Evolutionary conservation across 2,329 filamentous ascomycete genomes (phyloP).

Genomic region (Hymenoscyphus occultus): DNA sequence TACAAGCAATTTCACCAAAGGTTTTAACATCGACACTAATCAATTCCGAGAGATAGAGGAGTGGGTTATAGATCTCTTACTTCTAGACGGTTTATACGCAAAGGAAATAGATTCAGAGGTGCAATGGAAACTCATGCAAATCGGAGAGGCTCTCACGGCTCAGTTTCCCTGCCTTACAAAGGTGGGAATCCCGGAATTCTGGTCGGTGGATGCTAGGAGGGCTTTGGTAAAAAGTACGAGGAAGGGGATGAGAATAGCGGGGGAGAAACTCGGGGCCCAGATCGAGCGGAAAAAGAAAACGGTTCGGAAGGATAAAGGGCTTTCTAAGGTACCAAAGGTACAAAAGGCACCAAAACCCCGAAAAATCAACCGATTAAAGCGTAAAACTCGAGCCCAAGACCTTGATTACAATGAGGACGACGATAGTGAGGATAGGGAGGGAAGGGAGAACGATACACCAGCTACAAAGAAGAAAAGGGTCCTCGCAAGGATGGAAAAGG

Average conservation of each 20-base stretch:
- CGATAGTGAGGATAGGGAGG: not conserved
- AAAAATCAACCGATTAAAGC: not conserved
- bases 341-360: not conserved
- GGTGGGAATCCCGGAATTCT: conserved; percentile 6
- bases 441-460: not conserved
- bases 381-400: not conserved
- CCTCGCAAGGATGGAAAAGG: not conserved
- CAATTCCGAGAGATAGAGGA: not conserved
- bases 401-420: not conserved
- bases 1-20: not conserved
- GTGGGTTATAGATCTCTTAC: not conserved
- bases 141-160: not conserved
- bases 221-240: not conserved
- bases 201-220: not conserved
- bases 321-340: not conserved
- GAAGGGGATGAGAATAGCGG: not conserved
- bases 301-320: not conserved
- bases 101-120: not conserved
- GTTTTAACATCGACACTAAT: not conserved
- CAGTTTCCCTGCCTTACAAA: conserved; percentile 1
- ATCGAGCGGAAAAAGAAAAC: not conserved
- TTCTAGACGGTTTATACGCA: not conserved
- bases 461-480: not conserved
- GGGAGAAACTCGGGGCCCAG: not conserved
- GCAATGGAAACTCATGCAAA: not conserved